A percentile compares a stretch with the other conserved stretches of the same genome.
phyloP scores from a whole-genome alignment of 2,329 filamentous ascomycete genomes.

The Aspergillus candidus region DNA sequence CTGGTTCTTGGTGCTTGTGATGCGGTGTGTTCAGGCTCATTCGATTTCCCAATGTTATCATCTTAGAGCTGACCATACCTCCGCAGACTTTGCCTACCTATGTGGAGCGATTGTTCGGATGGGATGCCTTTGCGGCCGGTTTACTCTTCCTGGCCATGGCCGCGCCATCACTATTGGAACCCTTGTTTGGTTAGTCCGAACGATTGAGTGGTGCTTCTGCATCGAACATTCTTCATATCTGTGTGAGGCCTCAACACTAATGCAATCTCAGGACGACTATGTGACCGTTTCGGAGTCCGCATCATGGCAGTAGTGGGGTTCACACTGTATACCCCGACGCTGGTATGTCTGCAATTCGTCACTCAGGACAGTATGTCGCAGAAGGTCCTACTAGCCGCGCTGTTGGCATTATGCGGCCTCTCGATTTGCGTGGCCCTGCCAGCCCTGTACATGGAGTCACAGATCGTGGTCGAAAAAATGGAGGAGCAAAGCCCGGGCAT shows the following conservation, averaged over 20 bases:
- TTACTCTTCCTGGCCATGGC: constrained; percentile 54
- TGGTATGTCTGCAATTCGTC: constrained; percentile 60
- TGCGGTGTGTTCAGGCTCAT: constrained; percentile 15
- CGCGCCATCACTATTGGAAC: constrained; percentile 55
- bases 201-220: neutral
- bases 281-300: constrained; percentile 55
- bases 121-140: constrained; percentile 50
- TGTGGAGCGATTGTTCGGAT: constrained; percentile 48
- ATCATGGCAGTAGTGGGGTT: constrained; percentile 54
- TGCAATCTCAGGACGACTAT: constrained; percentile 38
- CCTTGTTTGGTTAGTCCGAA: constrained; percentile 40
- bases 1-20: constrained; percentile 21
- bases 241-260: constrained; percentile 6
- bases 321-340: constrained; percentile 49
- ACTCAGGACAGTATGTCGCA: constrained; percentile 49
- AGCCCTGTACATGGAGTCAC: constrained; percentile 65
- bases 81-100: constrained; percentile 44
- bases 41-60: neutral
- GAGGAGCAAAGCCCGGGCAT: constrained; percentile 61
- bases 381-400: constrained; percentile 58
- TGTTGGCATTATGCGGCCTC: constrained; percentile 56
- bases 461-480: constrained; percentile 47
- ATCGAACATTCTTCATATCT: neutral
- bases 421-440: constrained; percentile 54
- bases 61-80: constrained; percentile 8